A percentile compares a stretch with the other conserved stretches of the same genome.
Conservation (phyloP, 768 basidiomycete genomes). For the Tephrocybe sp. region DNA sequence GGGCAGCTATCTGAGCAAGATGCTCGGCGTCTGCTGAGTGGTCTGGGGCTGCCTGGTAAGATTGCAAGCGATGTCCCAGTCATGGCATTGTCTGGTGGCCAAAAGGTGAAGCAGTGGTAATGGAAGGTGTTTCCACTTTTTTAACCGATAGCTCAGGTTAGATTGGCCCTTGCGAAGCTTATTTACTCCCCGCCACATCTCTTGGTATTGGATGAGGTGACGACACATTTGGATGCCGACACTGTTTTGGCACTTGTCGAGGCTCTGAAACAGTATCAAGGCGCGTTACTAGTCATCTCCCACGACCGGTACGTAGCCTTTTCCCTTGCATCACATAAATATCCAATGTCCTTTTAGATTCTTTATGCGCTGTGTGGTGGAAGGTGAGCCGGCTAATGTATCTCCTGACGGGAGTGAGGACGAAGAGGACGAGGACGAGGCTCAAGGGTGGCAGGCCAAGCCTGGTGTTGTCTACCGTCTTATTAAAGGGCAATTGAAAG, state of each 20-base stretch:
- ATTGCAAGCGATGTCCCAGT: conserved; percentile 41
- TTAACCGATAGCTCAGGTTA: conserved; percentile 35
- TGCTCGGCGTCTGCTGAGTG: conserved; percentile 38
- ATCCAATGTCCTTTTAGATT: conserved; percentile 11
- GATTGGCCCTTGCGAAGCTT: conserved; percentile 55
- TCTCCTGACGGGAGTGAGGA: conserved; percentile 13
- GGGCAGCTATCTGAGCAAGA: conserved; percentile 34
- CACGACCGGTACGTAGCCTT: conserved; percentile 41
- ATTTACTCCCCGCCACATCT: conserved; percentile 54
- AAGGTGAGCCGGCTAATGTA: conserved; percentile 22
- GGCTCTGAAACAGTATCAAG: conserved; percentile 48
- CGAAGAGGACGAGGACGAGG: conserved; percentile 17
- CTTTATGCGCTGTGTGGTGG: conserved; percentile 28
- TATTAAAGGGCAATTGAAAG: conserved; percentile 20
- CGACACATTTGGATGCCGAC: conserved; percentile 65
- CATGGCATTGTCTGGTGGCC: conserved; percentile 51
- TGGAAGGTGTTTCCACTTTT: not conserved
- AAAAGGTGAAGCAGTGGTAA: conserved; percentile 35
- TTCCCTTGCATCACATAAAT: no score
- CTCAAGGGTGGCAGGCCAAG: conserved; percentile 17
- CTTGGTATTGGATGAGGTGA: conserved; percentile 58
- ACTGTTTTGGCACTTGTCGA: conserved; percentile 56
- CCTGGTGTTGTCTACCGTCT: conserved; percentile 23
- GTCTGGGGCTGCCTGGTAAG: conserved; percentile 41
- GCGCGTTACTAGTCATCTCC: conserved; percentile 61